Evolutionary conservation across 345 rosid genomes (phyloP).

Genomic region (Rhizophora apiculata): DNA sequence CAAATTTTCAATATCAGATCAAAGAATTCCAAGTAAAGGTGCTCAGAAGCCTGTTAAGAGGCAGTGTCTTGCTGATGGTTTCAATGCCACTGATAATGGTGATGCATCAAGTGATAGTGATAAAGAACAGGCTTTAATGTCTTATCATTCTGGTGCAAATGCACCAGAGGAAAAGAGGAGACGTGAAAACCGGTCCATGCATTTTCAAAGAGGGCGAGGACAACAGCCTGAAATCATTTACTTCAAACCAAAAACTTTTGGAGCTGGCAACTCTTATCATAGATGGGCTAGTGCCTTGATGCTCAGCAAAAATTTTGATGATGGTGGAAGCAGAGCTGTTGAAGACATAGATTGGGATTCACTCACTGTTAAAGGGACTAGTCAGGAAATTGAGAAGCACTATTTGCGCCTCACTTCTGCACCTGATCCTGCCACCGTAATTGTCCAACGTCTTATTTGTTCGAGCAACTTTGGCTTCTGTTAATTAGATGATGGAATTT

Average conservation of each 20-base stretch:
- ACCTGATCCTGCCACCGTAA: conserved; percentile 95
- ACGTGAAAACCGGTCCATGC: conserved; percentile 88
- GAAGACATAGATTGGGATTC: conserved; percentile 99
- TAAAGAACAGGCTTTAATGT: conserved; percentile 63
- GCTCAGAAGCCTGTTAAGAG: conserved; percentile 70
- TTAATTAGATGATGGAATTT: background rate
- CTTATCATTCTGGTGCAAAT: conserved; percentile 71
- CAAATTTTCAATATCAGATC: conserved; percentile 39
- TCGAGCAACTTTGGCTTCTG: conserved; percentile 8
- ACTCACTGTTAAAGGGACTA: conserved; percentile 89
- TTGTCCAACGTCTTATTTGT: conserved; percentile 24
- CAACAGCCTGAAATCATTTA: conserved; percentile 48
- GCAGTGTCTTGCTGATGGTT: conserved; percentile 56
- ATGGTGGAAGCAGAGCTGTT: conserved; percentile 79
- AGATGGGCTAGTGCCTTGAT: conserved; percentile 76
- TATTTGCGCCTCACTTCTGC: conserved; percentile 98
- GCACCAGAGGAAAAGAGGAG: conserved; percentile 86
- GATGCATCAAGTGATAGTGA: conserved; percentile 97
- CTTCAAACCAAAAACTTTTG: conserved; percentile 59
- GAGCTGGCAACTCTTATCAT: conserved; percentile 54
- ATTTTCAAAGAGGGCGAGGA: conserved; percentile 78
- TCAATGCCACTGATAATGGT: conserved; percentile 47
- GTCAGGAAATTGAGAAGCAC: conserved; percentile 94
- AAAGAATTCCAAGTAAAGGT: conserved; percentile 48
- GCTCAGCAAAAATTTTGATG: conserved; percentile 68